Evolutionary conservation across 129 eudicot genomes (phyloP).

Genomic region (Centrapalus pauciflorus): DNA sequence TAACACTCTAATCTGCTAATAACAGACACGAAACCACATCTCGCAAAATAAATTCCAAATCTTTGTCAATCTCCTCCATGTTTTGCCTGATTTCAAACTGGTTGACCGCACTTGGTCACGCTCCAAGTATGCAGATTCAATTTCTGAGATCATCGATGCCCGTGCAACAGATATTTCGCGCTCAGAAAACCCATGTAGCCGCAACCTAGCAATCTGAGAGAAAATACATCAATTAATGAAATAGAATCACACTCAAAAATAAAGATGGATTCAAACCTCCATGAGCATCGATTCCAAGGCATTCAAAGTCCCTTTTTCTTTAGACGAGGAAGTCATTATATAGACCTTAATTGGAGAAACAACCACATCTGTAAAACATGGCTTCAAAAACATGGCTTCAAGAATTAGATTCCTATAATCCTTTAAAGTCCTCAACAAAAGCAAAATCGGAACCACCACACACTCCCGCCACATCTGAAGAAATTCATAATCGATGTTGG

Average conservation of each 20-base stretch:
- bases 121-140: slow-evolving; percentile 90
- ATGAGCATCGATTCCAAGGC: slow-evolving; percentile 83
- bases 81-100: too few species aligned
- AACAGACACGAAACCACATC: too few species aligned
- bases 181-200: slow-evolving; percentile 82
- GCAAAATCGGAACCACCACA: too few species aligned
- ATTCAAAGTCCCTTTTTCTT: slow-evolving; percentile 67
- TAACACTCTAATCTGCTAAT: too few species aligned
- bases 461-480: too few species aligned
- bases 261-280: slow-evolving; percentile 50
- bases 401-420: slow-evolving; percentile 77
- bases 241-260: background rate
- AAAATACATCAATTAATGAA: slow-evolving; percentile 23
- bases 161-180: slow-evolving; percentile 67
- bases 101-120: slow-evolving; percentile 88
- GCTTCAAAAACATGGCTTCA: slow-evolving; percentile 79
- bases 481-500: too few species aligned
- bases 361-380: slow-evolving; percentile 68
- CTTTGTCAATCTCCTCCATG: too few species aligned
- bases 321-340: slow-evolving; percentile 83
- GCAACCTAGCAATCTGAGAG: slow-evolving; percentile 80
- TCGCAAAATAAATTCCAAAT: too few species aligned
- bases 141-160: slow-evolving; percentile 82
- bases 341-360: slow-evolving; percentile 72
- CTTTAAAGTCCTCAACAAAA: slow-evolving; percentile 64